Evolutionary conservation across 164 flowering plant species (phyloP), one percentile per base, ranked within the genome.

Genomic region (Aristolochia contorta): DNA sequence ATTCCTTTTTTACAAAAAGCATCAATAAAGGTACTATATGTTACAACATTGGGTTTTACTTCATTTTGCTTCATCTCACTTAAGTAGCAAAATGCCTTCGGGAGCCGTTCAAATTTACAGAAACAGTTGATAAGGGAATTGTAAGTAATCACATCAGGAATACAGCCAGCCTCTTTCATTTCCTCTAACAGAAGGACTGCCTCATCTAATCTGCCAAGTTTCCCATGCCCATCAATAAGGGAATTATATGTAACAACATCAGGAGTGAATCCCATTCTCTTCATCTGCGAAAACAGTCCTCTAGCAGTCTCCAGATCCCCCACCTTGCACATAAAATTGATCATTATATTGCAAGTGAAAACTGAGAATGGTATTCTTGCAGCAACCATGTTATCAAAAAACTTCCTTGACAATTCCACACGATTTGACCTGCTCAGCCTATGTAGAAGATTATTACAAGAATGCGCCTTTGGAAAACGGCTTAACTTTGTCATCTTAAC

Each of bases 1-100:
- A 87, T 82, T 54, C 85, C 89, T 69, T 84, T 83, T 73, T 91
- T 87, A 67, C 96, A 87, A 63, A 87, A 84, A 15, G 85, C 84
- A 81, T 91, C 96, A 59, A 91, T 78, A 49, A 87, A 75, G 22
- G 91, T 83, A 77, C 89, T 91, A 65, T 77, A 91, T 53, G 96
- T 91, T 47, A 86, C 84, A 62, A 80, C 91, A 81, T 86, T 85
- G n/a, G 96, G 91, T 61, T 79, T 80, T 73, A 91, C 45, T 45
- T 84, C 82, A 41, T 69, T 72, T 61, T 61, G 64, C 77, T 74
- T 87, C 93, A 91, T 79, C 68, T 81, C 81, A 51, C 52, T 72
- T 27, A 85, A 72, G 75, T 76, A 87, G 45, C 63, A 57, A 65
- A 87, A 79, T 15, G 93, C 85, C 60, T 48, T 51, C 15, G 80